phyloP scores from a whole-genome alignment of 257 asterid genomes.

The Petunia axillaris region DNA sequence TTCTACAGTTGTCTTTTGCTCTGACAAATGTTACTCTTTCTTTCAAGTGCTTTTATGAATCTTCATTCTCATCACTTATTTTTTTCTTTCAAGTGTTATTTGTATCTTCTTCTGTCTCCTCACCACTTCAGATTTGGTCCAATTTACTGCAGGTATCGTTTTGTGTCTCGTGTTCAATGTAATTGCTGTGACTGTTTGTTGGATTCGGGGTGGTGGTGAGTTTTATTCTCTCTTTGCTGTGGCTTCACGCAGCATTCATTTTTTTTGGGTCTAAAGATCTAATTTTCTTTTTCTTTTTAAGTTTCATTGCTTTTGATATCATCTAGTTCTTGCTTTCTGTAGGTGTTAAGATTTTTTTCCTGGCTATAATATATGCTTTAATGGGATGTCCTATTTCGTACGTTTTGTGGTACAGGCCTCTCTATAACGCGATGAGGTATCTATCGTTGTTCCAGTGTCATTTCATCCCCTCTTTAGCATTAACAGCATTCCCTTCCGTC shows the following conservation, averaged over 20 bases:
- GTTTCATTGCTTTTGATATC: conserved; percentile 31
- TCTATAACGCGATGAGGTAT: conserved; percentile 94
- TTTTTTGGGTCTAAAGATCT: background rate
- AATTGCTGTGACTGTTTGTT: conserved; percentile 76
- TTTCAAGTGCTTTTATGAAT: conserved; percentile 1
- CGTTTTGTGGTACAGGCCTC: conserved; percentile 93
- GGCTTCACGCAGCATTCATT: conserved; percentile 8
- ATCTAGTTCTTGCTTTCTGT: conserved; percentile 35
- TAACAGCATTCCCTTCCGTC: conserved; percentile 8
- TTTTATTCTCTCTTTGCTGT: conserved; percentile 25
- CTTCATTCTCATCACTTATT: background rate
- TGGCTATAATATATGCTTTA: conserved; percentile 83
- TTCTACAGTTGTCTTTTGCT: background rate
- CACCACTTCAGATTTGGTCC: conserved; percentile 6
- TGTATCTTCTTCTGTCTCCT: background rate
- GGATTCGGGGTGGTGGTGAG: conserved; percentile 95
- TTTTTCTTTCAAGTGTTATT: background rate
- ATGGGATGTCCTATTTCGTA: conserved; percentile 88
- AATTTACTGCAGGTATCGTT: conserved; percentile 67
- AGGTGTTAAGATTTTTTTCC: conserved; percentile 93
- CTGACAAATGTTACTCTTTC: conserved; percentile 9
- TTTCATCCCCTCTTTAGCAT: background rate
- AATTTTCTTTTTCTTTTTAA: background rate
- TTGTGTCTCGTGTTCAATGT: conserved; percentile 91
- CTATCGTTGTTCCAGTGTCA: conserved; percentile 25